These are phyloP conservation scores for Gastrolobium bilobum DNA, from an alignment of 306 rosid species.

Conservation along the genomic window DNA sequence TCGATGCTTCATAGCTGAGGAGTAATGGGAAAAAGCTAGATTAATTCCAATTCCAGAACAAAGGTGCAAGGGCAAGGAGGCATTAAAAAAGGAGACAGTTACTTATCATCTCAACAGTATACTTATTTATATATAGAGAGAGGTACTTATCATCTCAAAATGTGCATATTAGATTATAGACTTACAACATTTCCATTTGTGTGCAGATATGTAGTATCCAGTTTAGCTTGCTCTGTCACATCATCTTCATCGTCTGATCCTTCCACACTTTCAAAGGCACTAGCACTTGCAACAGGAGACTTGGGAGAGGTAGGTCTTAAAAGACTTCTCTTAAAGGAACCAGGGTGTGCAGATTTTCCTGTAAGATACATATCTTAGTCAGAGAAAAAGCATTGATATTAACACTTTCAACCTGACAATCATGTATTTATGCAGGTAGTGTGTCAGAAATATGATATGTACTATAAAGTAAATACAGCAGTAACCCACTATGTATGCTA, in stretches of 20 bases:
- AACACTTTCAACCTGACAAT: conserved; percentile 21
- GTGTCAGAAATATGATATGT: not conserved
- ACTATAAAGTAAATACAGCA: conserved; percentile 16
- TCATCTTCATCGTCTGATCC: conserved; percentile 91
- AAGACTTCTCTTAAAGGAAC: conserved; percentile 66
- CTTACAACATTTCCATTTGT: conserved; percentile 84
- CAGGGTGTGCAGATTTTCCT: conserved; percentile 70
- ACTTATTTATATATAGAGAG: conserved; percentile 1
- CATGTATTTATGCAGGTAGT: conserved; percentile 11
- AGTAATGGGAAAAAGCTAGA: conserved; percentile 3
- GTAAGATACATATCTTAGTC: conserved; percentile 50
- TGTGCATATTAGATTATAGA: conserved; percentile 55
- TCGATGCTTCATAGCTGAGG: not conserved
- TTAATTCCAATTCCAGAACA: conserved; percentile 11
- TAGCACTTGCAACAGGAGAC: conserved; percentile 95
- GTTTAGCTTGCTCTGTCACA: conserved; percentile 55
- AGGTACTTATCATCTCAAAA: not conserved
- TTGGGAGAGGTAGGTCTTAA: conserved; percentile 80
- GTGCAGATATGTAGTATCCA: conserved; percentile 67
- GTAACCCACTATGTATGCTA: not conserved
- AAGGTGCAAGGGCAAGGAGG: conserved; percentile 6
- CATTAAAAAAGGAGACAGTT: not conserved
- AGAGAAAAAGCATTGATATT: conserved; percentile 29
- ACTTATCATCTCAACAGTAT: conserved; percentile 27
- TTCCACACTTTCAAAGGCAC: conserved; percentile 91